A percentile compares a stretch with the other conserved stretches of the same genome.
Conservation (phyloP, 345 rosid species). For the Barbarea vulgaris region DNA sequence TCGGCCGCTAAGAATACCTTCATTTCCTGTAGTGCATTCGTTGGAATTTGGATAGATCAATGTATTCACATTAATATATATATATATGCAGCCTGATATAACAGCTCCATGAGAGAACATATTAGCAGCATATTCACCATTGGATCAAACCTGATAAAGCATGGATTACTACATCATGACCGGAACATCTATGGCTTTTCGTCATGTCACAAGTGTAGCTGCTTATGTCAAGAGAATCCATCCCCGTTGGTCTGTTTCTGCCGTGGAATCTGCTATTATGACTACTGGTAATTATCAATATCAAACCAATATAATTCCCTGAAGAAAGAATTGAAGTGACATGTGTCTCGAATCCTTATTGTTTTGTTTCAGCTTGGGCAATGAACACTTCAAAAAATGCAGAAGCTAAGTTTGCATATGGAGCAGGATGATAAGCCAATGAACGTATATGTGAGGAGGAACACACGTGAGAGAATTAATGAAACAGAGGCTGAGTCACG, state of each 20-base stretch:
- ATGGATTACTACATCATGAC: slow-evolving; percentile 41
- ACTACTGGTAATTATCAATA: slow-evolving; percentile 53
- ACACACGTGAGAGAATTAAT: too few species aligned
- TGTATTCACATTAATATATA: background rate
- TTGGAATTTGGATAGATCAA: background rate
- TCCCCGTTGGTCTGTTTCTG: slow-evolving; percentile 55
- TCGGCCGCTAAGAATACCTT: too few species aligned
- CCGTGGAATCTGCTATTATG: slow-evolving; percentile 74
- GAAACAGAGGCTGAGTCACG: too few species aligned
- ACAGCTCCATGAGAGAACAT: slow-evolving; percentile 49
- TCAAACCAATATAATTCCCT: background rate
- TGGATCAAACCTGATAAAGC: slow-evolving; percentile 28
- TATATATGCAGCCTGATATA: slow-evolving; percentile 47
- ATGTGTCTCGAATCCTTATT: background rate
- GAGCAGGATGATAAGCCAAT: slow-evolving; percentile 36
- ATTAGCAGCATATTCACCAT: slow-evolving; percentile 46
- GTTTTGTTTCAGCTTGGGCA: slow-evolving; percentile 36
- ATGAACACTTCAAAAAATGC: slow-evolving; percentile 38
- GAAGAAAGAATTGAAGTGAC: background rate
- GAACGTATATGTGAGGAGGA: too few species aligned
- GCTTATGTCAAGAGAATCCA: slow-evolving; percentile 47
- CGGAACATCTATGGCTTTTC: slow-evolving; percentile 79
- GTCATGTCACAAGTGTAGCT: slow-evolving; percentile 70
- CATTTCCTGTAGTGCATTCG: too few species aligned
- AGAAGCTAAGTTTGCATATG: slow-evolving; percentile 51